Conservation (phyloP, 2,329 filamentous ascomycete species). For the Paecilomyces fulvus region DNA sequence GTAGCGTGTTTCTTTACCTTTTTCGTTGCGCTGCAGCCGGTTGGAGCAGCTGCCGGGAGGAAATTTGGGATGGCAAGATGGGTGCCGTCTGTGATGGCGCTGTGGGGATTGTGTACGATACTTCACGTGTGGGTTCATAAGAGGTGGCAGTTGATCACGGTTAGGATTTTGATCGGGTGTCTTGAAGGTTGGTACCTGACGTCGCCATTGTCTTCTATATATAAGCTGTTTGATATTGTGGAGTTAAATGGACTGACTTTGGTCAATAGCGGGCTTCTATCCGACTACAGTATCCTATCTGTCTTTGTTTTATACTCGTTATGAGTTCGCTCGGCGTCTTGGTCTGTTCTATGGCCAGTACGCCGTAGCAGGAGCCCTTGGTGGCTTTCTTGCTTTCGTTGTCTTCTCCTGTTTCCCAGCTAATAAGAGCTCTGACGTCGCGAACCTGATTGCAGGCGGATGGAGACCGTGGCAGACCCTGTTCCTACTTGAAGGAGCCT, state of each 20-base stretch:
- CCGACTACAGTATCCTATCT: conserved; percentile 52
- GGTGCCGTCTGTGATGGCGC: conserved; percentile 50
- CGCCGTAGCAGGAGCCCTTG: conserved; percentile 48
- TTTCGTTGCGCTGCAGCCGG: conserved; percentile 51
- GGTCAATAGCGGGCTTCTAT: conserved; percentile 45
- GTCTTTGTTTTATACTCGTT: conserved; percentile 50
- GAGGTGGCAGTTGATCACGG: conserved; percentile 39
- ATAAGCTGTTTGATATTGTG: background rate
- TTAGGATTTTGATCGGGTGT: conserved; percentile 38
- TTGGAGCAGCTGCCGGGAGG: conserved; percentile 40
- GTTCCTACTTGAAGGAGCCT: conserved; percentile 41
- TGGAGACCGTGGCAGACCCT: conserved; percentile 46
- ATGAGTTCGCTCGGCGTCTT: conserved; percentile 47
- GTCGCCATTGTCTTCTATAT: background rate
- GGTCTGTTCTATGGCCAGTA: conserved; percentile 51
- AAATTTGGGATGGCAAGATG: conserved; percentile 42
- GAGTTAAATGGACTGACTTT: conserved; percentile 8
- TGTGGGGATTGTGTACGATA: conserved; percentile 44
- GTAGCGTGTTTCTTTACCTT: conserved; percentile 51
- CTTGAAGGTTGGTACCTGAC: background rate
- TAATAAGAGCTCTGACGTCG: conserved; percentile 1
- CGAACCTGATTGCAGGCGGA: conserved; percentile 20
- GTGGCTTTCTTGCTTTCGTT: conserved; percentile 45
- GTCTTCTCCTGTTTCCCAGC: conserved; percentile 34
- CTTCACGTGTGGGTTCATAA: conserved; percentile 39